Evolutionary conservation across 495 filamentous ascomycete species (phyloP).

Genomic region (Acidiella bohemica): DNA sequence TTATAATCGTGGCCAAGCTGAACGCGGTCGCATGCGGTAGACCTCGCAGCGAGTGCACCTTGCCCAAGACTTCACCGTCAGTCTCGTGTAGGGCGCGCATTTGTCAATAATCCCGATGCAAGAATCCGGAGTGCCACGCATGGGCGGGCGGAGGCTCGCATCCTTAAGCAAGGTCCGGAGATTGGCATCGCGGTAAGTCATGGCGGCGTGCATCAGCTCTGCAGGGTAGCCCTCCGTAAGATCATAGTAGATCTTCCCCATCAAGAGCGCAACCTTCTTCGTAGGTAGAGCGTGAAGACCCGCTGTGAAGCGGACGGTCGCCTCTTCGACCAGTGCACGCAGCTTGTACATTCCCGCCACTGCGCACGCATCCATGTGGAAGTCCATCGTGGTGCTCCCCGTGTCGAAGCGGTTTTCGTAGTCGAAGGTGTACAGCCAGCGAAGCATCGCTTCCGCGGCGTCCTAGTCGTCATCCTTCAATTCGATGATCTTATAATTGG

Average conservation of each 20-base stretch:
- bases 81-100: no score
- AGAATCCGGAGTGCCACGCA: background rate
- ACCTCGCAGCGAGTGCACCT: no score
- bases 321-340: background rate
- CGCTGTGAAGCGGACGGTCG: background rate
- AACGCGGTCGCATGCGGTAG: no score
- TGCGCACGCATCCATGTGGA: constrained; percentile 3
- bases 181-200: no score
- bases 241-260: background rate
- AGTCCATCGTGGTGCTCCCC: background rate
- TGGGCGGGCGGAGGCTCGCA: background rate
- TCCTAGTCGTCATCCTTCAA: constrained; percentile 29
- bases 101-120: background rate
- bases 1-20: no score
- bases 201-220: no score
- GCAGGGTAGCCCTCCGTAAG: no score
- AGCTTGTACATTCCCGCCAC: constrained; percentile 9
- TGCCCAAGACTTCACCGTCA: no score
- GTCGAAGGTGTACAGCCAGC: constrained; percentile 17
- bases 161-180: background rate
- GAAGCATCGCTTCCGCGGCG: constrained; percentile 29
- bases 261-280: background rate
- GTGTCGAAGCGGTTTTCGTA: constrained; percentile 3
- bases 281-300: background rate
- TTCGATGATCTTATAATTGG: constrained; percentile 22